Evolutionary conservation across 176 grass and related monocot species (phyloP), one percentile per base, ranked within the genome.

Genomic region (Oryza rufipogon): DNA sequence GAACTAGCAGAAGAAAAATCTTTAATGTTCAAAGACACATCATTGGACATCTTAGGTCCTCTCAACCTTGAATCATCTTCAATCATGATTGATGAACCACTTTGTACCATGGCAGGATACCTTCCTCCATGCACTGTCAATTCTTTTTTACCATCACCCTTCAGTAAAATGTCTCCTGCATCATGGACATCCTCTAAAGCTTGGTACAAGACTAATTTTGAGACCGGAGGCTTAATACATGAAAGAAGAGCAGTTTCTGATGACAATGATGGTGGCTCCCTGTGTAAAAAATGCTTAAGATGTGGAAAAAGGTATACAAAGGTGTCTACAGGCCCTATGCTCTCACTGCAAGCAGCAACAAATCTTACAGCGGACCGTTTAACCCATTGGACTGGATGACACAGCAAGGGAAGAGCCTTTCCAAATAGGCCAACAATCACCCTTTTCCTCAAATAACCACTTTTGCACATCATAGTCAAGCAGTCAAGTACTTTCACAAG

Each of bases 381-480:
- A 75, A 98, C 96, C 96, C 96, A 98, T 51, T 92, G 90, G 67
- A 94, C 94, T 44, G 96, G 96, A 87, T 95, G 88, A 75, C 96
- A 93, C 36, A 98, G 83, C 64, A 95, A 69, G 74, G 93, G 93
- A 54, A 90, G 89, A 32, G 84, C 81, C 86, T 94, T 98, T 73
- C 91, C 93, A 81, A 92, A 92, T 74, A 98, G 75, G n/a, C 88
- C 81, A 67, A 95, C 83, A 70, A 98, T 89, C 69, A 86, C 90
- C 73, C 91, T 93, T 92, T 98, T 98, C 78, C 87, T 91, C 80
- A 98, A 77, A 79, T 94, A 91, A 74, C 89, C 74, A 82, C 91
- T 95, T 86, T 86, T 87, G 70, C 91, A 98, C 81, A 95, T 85
- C 87, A 98, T 92, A 69, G 91, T 85, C 74, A 98, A 90, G 86